Evolutionary conservation across 2,329 filamentous ascomycete genomes (phyloP).

Genomic region (Monilinia vaccinii-corymbosi): DNA sequence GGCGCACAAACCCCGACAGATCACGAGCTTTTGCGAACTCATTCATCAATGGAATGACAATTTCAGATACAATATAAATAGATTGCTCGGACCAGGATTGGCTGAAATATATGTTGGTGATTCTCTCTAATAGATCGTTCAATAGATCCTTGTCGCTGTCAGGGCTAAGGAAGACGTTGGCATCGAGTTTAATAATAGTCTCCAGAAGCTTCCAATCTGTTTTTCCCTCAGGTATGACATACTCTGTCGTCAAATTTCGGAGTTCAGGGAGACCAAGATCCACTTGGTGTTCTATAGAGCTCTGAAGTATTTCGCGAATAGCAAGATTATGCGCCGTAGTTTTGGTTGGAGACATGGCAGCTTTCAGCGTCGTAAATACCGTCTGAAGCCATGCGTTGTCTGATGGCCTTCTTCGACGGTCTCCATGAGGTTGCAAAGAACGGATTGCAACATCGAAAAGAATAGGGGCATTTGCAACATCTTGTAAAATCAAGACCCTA

Average conservation of each 20-base stretch:
- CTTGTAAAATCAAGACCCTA: constrained; percentile 19
- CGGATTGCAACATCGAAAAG: constrained; percentile 38
- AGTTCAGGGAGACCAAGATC: constrained; percentile 30
- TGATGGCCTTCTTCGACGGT: constrained; percentile 35
- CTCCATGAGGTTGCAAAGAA: constrained; percentile 34
- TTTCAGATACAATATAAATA: constrained; percentile 27
- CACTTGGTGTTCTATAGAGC: constrained; percentile 30
- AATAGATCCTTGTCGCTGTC: constrained; percentile 27
- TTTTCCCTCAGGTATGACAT: constrained; percentile 20
- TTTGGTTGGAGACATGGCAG: constrained; percentile 19
- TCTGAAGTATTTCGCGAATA: constrained; percentile 29
- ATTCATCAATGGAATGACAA: constrained; percentile 34
- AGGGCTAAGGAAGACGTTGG: constrained; percentile 36
- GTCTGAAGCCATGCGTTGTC: constrained; percentile 42
- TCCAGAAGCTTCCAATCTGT: constrained; percentile 35
- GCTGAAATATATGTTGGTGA: constrained; percentile 24
- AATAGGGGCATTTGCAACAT: constrained; percentile 33
- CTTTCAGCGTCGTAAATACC: constrained; percentile 32
- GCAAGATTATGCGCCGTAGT: constrained; percentile 20
- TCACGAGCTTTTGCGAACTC: constrained; percentile 35
- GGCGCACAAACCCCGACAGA: constrained; percentile 32
- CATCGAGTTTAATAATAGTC: constrained; percentile 36
- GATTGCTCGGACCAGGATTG: constrained; percentile 15
- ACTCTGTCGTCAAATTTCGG: constrained; percentile 27
- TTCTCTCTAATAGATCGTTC: constrained; percentile 27